Conservation (phyloP, 1,284 basidiomycete species). For the Peniophora sp. region DNA sequence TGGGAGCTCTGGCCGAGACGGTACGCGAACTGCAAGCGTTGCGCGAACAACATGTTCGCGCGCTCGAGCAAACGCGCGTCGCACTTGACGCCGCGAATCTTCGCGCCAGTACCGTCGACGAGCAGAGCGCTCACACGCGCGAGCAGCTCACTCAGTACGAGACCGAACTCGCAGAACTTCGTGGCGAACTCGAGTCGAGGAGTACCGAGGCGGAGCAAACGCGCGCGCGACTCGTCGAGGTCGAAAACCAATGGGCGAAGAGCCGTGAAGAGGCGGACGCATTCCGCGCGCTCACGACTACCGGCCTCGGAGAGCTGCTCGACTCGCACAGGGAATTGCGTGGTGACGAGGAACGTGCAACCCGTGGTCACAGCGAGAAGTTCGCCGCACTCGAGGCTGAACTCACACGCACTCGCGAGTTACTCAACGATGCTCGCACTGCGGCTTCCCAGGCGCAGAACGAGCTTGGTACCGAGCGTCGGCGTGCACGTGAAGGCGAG, state of each 20-base stretch:
- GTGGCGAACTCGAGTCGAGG: slow-evolving; percentile 70
- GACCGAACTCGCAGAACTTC: slow-evolving; percentile 67
- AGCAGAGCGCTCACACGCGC: slow-evolving; percentile 61
- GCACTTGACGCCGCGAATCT: slow-evolving; percentile 72
- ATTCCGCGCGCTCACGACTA: slow-evolving; percentile 76
- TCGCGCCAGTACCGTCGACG: slow-evolving; percentile 79
- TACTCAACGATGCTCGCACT: slow-evolving; percentile 73
- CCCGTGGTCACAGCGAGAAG: slow-evolving; percentile 74
- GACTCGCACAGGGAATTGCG: slow-evolving; percentile 76
- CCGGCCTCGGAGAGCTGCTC: slow-evolving; percentile 76
- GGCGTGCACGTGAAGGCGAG: slow-evolving; percentile 60
- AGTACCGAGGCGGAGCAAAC: slow-evolving; percentile 68
- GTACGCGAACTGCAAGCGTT: slow-evolving; percentile 64
- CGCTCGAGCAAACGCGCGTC: slow-evolving; percentile 78
- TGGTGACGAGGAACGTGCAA: slow-evolving; percentile 69
- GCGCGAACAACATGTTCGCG: slow-evolving; percentile 77
- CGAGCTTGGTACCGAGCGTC: slow-evolving; percentile 67
- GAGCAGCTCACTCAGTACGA: slow-evolving; percentile 66
- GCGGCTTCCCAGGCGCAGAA: slow-evolving; percentile 63
- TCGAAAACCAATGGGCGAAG: slow-evolving; percentile 82
- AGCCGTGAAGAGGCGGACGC: slow-evolving; percentile 87
- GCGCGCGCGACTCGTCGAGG: slow-evolving; percentile 57
- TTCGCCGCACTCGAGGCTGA: slow-evolving; percentile 76
- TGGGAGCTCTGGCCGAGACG: slow-evolving; percentile 55
- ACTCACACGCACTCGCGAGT: slow-evolving; percentile 60